phyloP scores from a whole-genome alignment of 257 asterid genomes.

The Penstemon davidsonii region DNA sequence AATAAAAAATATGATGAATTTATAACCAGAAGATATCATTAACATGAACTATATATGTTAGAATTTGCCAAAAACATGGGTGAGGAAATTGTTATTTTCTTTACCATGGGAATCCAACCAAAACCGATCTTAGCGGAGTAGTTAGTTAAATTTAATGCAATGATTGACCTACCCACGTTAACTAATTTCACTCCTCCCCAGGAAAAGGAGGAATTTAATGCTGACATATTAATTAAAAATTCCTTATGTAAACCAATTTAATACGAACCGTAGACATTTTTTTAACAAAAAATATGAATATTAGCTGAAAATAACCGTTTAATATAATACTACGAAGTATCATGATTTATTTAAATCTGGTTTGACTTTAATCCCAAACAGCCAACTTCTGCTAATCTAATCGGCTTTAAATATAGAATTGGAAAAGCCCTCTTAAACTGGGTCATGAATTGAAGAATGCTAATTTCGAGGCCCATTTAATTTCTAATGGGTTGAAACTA shows the following conservation, averaged over 20 bases:
- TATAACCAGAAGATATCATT: neutral
- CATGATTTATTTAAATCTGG: slow-evolving; percentile 21
- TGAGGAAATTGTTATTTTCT: slow-evolving; percentile 21
- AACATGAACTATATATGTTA: no score
- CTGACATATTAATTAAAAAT: neutral
- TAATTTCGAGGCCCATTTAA: slow-evolving; percentile 43
- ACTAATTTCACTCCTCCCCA: slow-evolving; percentile 27
- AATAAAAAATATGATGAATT: neutral
- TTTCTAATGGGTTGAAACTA: neutral
- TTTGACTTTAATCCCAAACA: slow-evolving; percentile 39
- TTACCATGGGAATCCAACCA: slow-evolving; percentile 42
- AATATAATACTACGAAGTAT: neutral
- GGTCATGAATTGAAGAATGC: slow-evolving; percentile 33
- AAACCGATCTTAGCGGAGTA: slow-evolving; percentile 36
- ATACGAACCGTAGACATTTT: neutral
- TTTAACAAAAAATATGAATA: neutral
- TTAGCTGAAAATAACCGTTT: slow-evolving; percentile 22
- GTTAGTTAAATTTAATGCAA: slow-evolving; percentile 41
- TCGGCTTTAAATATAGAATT: slow-evolving; percentile 37
- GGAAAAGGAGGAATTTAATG: neutral
- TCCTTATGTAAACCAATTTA: neutral
- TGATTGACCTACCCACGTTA: slow-evolving; percentile 47
- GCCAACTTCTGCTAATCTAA: slow-evolving; percentile 42
- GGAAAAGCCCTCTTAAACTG: slow-evolving; percentile 26
- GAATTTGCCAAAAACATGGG: neutral